A percentile compares a stretch with the other conserved stretches of the same genome.
These are phyloP conservation scores for Rhynchosporium graminicola DNA, from an alignment of 2,329 filamentous ascomycete species.

Conservation along the genomic window DNA sequence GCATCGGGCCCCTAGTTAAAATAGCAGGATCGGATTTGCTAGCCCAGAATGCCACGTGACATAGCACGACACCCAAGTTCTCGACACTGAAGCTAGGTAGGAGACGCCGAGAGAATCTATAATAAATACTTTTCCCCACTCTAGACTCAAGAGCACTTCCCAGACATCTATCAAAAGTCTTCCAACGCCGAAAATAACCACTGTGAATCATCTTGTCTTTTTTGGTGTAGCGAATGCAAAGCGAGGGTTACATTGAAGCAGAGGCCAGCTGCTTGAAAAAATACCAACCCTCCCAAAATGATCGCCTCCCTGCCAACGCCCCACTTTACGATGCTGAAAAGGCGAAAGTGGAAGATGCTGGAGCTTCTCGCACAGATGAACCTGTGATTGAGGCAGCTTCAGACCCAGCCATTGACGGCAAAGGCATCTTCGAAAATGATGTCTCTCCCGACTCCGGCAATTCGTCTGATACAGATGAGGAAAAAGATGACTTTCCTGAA, in stretches of 20 bases:
- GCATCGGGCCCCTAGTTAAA: not conserved
- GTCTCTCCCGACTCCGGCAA: slow-evolving; percentile 22
- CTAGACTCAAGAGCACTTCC: not conserved
- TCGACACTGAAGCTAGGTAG: slow-evolving; percentile 4
- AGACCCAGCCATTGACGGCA: slow-evolving; percentile 14
- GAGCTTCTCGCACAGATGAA: slow-evolving; percentile 13
- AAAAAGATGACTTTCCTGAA: slow-evolving; percentile 58
- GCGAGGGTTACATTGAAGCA: slow-evolving; percentile 38
- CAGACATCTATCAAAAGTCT: not conserved
- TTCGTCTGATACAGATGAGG: slow-evolving; percentile 30
- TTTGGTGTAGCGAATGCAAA: slow-evolving; percentile 41
- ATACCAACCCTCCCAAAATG: slow-evolving; percentile 29
- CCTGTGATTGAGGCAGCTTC: slow-evolving; percentile 18
- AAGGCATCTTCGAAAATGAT: slow-evolving; percentile 19
- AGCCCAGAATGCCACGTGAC: not conserved
- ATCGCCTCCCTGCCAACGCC: slow-evolving; percentile 4
- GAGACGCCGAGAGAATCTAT: slow-evolving; percentile 1
- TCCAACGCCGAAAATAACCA: slow-evolving; percentile 10
- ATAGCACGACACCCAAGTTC: not conserved
- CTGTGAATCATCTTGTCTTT: slow-evolving; percentile 16
- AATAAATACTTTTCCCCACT: slow-evolving; percentile 9
- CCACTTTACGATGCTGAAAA: slow-evolving; percentile 27
- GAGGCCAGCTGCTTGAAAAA: slow-evolving; percentile 47
- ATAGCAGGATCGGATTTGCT: not conserved
- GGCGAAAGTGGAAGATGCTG: slow-evolving; percentile 20